phyloP scores from a whole-genome alignment of 768 basidiomycete species.

The Amanita rubescens region DNA sequence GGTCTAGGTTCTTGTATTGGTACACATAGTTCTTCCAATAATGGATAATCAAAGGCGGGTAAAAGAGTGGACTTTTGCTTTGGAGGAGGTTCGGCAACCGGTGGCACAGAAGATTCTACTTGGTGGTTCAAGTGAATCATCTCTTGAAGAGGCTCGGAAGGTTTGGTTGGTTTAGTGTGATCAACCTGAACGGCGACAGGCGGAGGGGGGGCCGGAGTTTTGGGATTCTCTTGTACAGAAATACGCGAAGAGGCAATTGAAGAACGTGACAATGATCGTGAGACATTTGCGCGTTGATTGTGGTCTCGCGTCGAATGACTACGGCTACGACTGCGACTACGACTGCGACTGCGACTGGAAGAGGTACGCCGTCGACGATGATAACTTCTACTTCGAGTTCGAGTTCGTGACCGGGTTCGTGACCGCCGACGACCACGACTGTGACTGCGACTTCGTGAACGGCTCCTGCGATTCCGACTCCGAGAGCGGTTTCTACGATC shows the following conservation, averaged over 20 bases:
- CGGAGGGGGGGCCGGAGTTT: slow-evolving; percentile 7
- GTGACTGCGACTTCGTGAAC: not conserved
- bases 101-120: not conserved
- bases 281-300: slow-evolving; percentile 26
- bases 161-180: slow-evolving; percentile 2
- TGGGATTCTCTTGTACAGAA: slow-evolving; percentile 30
- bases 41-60: slow-evolving; percentile 1
- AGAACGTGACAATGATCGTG: slow-evolving; percentile 47
- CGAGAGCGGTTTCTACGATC: not conserved
- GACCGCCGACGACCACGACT: not conserved
- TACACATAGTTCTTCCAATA: not conserved
- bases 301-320: slow-evolving; percentile 15
- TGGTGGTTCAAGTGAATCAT: not conserved
- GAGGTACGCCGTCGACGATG: not conserved
- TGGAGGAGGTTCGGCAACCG: not conserved
- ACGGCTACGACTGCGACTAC: not conserved
- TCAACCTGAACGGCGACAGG: slow-evolving; percentile 6
- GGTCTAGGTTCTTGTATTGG: not conserved
- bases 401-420: too few relatives aligned
- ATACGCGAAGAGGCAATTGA: slow-evolving; percentile 47
- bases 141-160: not conserved
- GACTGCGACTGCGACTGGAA: not conserved
- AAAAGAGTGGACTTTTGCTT: not conserved
- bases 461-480: not conserved
- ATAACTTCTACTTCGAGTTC: not conserved